Evolutionary conservation across 2,329 filamentous ascomycete species (phyloP).

Genomic region (Davidsoniella australis): DNA sequence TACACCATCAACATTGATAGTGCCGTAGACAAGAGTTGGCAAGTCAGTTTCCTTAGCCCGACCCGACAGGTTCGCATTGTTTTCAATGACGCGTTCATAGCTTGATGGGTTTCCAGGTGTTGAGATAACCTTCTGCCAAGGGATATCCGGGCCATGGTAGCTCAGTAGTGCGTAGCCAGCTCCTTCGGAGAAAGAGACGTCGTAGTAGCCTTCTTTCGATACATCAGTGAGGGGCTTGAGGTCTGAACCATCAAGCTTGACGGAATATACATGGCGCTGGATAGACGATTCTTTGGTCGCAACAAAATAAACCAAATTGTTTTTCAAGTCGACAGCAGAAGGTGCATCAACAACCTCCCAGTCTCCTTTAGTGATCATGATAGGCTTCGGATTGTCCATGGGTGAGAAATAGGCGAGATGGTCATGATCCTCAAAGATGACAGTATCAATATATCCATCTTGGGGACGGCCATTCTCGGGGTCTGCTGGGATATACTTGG

Average conservation of each 20-base stretch:
- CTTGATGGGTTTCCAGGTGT: constrained; percentile 51
- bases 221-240: constrained; percentile 60
- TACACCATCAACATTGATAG: constrained; percentile 66
- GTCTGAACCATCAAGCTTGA: constrained; percentile 63
- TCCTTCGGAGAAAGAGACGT: constrained; percentile 65
- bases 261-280: constrained; percentile 81
- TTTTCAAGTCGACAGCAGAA: constrained; percentile 65
- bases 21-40: constrained; percentile 67
- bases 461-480: constrained; percentile 54
- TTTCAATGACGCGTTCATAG: constrained; percentile 58
- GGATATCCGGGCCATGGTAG: constrained; percentile 70
- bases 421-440: constrained; percentile 74
- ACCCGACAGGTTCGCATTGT: constrained; percentile 54
- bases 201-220: constrained; percentile 59
- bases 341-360: constrained; percentile 88
- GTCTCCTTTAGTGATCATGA: constrained; percentile 69
- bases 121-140: constrained; percentile 79
- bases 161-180: constrained; percentile 71
- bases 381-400: constrained; percentile 62
- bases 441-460: constrained; percentile 84
- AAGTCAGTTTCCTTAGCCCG: constrained; percentile 62
- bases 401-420: constrained; percentile 90
- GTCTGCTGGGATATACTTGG: constrained; percentile 73
- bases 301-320: constrained; percentile 81
- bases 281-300: constrained; percentile 75